Evolutionary conservation across 176 grass and related monocot genomes (phyloP), one percentile per base, ranked within the genome.

Genomic region (Oryza glaberrima): DNA sequence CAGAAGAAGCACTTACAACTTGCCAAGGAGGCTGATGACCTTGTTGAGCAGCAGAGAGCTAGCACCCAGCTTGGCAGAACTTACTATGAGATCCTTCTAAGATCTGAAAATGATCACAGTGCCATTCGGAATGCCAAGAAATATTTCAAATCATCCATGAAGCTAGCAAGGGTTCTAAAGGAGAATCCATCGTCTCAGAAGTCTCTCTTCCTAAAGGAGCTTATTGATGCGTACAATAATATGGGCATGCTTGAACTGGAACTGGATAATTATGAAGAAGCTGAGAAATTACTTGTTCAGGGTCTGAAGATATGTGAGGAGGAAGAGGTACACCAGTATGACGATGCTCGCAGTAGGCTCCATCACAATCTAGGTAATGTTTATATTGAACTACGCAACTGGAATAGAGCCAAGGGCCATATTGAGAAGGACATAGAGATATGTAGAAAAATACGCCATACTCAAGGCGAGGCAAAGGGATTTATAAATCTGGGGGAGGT

Each of bases 211-310:
- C 75, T 98, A 34, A 98, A 94, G 77, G 93, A 98, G 83, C 81
- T 98, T 79, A 98, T 95, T 61, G 96, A 95, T 86, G 76, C 96
- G 11, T 81, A 98, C 88, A 98, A 98, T 67, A 98, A 98, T 88
- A 81, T 95, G 43, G 96, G 96, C 23, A 92, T 98, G 96, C 91
- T 95, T 51, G 93, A 95, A 85, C 86, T 94, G 60, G 96, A 98
- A 9, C 91, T 98, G 61, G 93, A 98, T 56, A 95, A 92, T 78
- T 90, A 84, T 46, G 85, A 94, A 90, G 77, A 89, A 80, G 93
- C 96, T 35, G 91, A 98, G 81, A 90, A 89, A 77, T 77, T 89
- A 67, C 93, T 98, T 81, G 80, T 87, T 25, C 46, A 86, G 61
- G 96, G 93, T 72, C 68, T 98, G 77, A 94, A 77, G 81, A 94